Base-by-base conservation (phyloP, 2,329 filamentous ascomycete genomes). In the Setomelanomma holmii region DNA sequence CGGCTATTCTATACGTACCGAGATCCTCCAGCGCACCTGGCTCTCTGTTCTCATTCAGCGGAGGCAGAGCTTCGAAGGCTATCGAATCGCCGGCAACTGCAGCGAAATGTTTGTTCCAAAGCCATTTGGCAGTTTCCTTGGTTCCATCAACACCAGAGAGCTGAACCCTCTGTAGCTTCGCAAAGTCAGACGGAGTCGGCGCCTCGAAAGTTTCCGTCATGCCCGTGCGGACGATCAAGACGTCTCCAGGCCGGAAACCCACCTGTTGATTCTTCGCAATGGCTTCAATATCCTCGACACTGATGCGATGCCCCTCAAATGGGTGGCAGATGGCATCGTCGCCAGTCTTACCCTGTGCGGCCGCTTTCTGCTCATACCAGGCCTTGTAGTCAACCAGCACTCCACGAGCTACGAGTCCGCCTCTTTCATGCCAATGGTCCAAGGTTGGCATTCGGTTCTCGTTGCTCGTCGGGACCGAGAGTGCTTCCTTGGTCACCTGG, bases 81-180 rank as follows among this genome's bases (percentile, higher is more conserved):
- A 80, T 81, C n/a, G 79, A 73, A 66, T 90, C 87, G 0, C 84
- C 82, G 0, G 82, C 85, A 1, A 87, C 85, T 1, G 84, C 86
- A 0, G 86, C 77, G 59, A 90, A 89, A 14, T 53, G 45, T 84
- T 55, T 82, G 61, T 89, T 84, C 77, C 88, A 87, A 45, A 89
- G 58, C 86, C 86, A 89, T 35, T 81, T 79, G 3, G 82, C 77
- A 7, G 84, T 79, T 19, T 80, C 79, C 23, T 30, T 39, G 3
- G 33, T 45, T 2, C 58, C 58, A 4, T 58, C 36, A 6, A 58
- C 47, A 16, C 55, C 58, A n/a, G 45, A 34, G n/a, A 56, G 16
- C 20, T 58, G 38, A 21, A 38, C 11, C 4, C 53, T 50, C 14
- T 38, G 35, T 38, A 58, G 46, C 17, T 52, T 53, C 8, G 56